These are phyloP conservation scores for Clavispora santaluciae DNA, from an alignment of 805 yeast genomes.

Conservation along the genomic window DNA sequence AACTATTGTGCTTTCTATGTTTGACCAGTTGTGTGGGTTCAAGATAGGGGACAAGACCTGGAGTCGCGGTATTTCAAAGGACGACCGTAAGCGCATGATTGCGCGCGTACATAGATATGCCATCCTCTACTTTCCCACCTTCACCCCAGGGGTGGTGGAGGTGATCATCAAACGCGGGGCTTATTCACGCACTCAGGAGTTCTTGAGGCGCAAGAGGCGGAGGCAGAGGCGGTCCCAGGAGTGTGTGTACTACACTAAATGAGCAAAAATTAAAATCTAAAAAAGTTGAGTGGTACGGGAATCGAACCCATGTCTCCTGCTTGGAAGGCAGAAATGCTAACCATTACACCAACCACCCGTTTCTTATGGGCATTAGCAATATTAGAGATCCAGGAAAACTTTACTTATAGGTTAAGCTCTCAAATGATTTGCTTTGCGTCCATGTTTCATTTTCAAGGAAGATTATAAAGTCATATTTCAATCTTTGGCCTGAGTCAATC, in stretches of 20 bases:
- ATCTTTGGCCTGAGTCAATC: too few relatives aligned
- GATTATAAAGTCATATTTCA: too few relatives aligned
- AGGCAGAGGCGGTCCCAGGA: background rate
- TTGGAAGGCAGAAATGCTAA: constrained; percentile 91
- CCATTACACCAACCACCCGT: constrained; percentile 89
- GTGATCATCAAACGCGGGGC: constrained; percentile 77
- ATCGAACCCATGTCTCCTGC: constrained; percentile 93
- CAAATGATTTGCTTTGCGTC: too few relatives aligned
- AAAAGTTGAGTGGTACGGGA: constrained; percentile 75
- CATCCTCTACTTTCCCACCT: constrained; percentile 42
- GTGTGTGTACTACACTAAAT: background rate
- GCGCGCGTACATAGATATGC: constrained; percentile 46
- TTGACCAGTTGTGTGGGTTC: constrained; percentile 58
- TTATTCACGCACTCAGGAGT: constrained; percentile 37
- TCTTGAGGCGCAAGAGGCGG: constrained; percentile 11
- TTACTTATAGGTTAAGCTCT: too few relatives aligned
- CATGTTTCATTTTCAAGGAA: too few relatives aligned
- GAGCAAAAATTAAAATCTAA: constrained; percentile 5
- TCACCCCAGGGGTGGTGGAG: constrained; percentile 53
- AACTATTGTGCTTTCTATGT: constrained; percentile 45
- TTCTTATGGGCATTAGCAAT: too few relatives aligned
- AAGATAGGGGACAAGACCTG: constrained; percentile 76
- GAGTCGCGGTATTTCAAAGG: constrained; percentile 70
- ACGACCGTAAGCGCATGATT: constrained; percentile 46
- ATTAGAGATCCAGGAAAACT: too few relatives aligned